Conservation (phyloP, 1,284 basidiomycete genomes). For the Xerocomus cyaneibrunnescens region DNA sequence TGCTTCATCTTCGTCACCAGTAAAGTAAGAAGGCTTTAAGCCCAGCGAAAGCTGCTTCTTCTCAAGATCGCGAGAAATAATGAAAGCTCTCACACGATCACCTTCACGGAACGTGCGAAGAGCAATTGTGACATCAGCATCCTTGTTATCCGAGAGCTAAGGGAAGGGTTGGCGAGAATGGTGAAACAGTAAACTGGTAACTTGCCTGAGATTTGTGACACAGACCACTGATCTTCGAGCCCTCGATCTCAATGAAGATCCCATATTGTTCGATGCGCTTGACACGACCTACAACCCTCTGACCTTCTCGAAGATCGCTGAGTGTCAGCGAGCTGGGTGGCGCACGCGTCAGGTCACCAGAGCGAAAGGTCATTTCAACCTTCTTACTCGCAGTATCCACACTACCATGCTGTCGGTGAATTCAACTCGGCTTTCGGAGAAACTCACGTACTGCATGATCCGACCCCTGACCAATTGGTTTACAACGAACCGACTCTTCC, state of each 20-base stretch:
- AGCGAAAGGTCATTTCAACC: conserved; percentile 86
- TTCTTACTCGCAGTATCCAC: conserved; percentile 69
- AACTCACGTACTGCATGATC: conserved; percentile 62
- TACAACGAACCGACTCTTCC: conserved; percentile 80
- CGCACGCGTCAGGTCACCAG: conserved; percentile 50
- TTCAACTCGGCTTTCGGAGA: conserved; percentile 4
- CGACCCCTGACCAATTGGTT: conserved; percentile 89
- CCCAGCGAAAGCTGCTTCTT: conserved; percentile 86
- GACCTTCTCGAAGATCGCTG: conserved; percentile 66
- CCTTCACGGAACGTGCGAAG: conserved; percentile 84
- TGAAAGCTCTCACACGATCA: conserved; percentile 80
- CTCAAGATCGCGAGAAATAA: conserved; percentile 69
- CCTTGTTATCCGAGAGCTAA: conserved; percentile 83
- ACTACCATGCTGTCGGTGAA: conserved; percentile 41
- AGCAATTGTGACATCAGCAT: conserved; percentile 75
- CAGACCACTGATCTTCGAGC: conserved; percentile 81
- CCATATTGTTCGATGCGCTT: conserved; percentile 87
- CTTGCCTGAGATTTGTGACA: conserved; percentile 91
- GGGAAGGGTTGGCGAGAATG: not conserved
- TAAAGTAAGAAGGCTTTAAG: conserved; percentile 88
- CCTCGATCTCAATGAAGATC: conserved; percentile 87
- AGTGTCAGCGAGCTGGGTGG: conserved; percentile 45
- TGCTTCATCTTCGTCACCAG: conserved; percentile 39
- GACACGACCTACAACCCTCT: conserved; percentile 74
- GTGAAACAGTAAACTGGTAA: not conserved